Conservation (phyloP, 805 yeast species). For the Saccharomycopsis babjevae region DNA sequence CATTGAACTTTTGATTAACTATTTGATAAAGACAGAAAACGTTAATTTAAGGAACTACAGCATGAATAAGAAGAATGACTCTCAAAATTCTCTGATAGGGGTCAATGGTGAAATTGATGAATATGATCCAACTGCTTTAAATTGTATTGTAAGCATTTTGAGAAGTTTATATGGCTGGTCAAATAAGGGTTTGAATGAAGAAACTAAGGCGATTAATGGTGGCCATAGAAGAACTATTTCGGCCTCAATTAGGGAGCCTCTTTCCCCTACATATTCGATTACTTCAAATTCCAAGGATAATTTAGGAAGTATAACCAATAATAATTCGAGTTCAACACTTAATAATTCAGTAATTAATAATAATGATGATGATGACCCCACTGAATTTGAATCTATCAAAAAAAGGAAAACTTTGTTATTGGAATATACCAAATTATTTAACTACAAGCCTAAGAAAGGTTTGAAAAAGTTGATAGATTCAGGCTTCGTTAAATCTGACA, state of each 20-base stretch:
- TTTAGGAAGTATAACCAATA: constrained; percentile 4
- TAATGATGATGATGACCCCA: constrained; percentile 54
- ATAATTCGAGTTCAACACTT: not conserved
- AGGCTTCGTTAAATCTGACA: constrained; percentile 50
- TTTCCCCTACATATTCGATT: constrained; percentile 23
- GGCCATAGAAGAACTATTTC: constrained; percentile 14
- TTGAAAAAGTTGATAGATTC: constrained; percentile 48
- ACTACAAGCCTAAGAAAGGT: constrained; percentile 78
- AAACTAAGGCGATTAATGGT: constrained; percentile 17
- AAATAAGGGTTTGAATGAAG: constrained; percentile 44
- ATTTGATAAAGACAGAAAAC: constrained; percentile 46
- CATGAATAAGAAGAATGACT: constrained; percentile 19
- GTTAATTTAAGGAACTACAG: constrained; percentile 7
- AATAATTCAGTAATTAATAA: constrained; percentile 11
- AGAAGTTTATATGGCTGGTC: constrained; percentile 82
- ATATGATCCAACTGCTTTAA: constrained; percentile 45
- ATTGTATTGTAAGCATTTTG: constrained; percentile 71
- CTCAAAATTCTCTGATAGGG: constrained; percentile 55
- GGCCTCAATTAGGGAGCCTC: constrained; percentile 11
- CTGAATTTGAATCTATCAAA: constrained; percentile 77
- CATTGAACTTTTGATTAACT: constrained; percentile 74
- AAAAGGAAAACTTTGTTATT: constrained; percentile 71
- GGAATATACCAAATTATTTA: constrained; percentile 72
- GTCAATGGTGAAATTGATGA: constrained; percentile 25
- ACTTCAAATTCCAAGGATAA: constrained; percentile 19